Conservation (phyloP, 768 basidiomycete species). For the Tephrocybe rancida region DNA sequence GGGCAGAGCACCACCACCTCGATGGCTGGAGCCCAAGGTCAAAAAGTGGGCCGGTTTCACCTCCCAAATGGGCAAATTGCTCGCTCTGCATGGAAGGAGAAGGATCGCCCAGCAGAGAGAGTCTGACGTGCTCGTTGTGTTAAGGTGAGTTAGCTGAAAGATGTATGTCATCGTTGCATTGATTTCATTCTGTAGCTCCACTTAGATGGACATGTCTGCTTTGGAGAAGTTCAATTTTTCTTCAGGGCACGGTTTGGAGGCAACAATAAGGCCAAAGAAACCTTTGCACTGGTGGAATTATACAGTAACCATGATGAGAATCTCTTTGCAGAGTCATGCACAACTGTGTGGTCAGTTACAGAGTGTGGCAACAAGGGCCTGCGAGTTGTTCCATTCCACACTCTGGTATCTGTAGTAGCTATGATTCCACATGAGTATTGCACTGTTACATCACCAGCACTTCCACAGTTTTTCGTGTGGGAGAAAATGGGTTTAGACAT, state of each 20-base stretch:
- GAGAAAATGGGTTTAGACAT: slow-evolving; percentile 1
- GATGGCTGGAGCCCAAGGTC: slow-evolving; percentile 2
- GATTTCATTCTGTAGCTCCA: background rate
- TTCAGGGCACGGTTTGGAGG: background rate
- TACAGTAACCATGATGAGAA: background rate
- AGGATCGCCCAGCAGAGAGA: slow-evolving; percentile 1
- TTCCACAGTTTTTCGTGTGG: background rate
- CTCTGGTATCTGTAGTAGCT: background rate
- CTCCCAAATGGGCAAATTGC: slow-evolving; percentile 41
- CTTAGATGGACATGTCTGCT: background rate
- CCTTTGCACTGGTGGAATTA: background rate
- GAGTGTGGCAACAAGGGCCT: background rate
- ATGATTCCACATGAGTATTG: slow-evolving; percentile 1
- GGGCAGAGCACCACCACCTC: background rate
- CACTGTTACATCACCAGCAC: background rate
- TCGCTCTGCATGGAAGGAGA: slow-evolving; percentile 33
- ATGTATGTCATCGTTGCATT: background rate
- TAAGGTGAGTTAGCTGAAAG: slow-evolving; percentile 17
- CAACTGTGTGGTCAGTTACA: slow-evolving; percentile 1
- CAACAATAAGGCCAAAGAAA: background rate
- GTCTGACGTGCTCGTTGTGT: slow-evolving; percentile 21
- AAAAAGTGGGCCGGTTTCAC: slow-evolving; percentile 33
- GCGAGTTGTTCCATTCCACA: background rate
- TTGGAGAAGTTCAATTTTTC: slow-evolving; percentile 11
- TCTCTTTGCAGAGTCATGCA: background rate